Percentiles rank a stretch among this genome's conserved stretches.
phyloP scores from a whole-genome alignment of 1,284 basidiomycete species.

The Sparassis latifolia region DNA sequence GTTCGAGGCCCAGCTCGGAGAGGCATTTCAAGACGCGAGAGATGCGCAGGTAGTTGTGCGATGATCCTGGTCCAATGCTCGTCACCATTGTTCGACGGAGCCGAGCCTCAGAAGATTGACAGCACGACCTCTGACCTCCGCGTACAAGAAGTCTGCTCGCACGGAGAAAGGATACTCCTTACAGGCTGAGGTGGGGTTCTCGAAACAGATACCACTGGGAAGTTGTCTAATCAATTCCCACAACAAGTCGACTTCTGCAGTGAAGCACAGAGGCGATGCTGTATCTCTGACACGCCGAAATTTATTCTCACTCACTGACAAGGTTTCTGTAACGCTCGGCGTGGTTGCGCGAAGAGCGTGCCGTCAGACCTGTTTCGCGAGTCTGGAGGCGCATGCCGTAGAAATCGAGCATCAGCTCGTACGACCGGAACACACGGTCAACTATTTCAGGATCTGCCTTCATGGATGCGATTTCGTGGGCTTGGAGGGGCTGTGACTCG shows the following conservation, averaged over 20 bases:
- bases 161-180: no score
- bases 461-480: conserved; percentile 59
- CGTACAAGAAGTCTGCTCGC: no score
- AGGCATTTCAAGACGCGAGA: conserved; percentile 74
- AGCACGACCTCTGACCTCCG: no score
- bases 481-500: conserved; percentile 57
- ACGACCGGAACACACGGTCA: conserved; percentile 51
- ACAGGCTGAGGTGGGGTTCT: no score
- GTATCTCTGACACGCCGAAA: no score
- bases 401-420: conserved; percentile 68
- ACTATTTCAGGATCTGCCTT: conserved; percentile 43
- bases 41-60: conserved; percentile 74
- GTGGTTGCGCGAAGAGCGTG: conserved; percentile 37
- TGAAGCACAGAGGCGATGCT: no score
- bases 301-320: conserved; percentile 36
- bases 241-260: no score
- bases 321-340: conserved; percentile 56
- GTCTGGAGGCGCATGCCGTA: conserved; percentile 63
- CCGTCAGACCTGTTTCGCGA: conserved; percentile 49
- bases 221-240: no score
- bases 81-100: background rate
- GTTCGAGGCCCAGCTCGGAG: conserved; percentile 61
- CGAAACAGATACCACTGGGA: no score
- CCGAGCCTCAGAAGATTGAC: no score
- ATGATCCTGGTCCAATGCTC: conserved; percentile 35